Evolutionary conservation across 2,329 filamentous ascomycete genomes (phyloP), one percentile per base, ranked within the genome.

Genomic region (Fusarium nelsonii): DNA sequence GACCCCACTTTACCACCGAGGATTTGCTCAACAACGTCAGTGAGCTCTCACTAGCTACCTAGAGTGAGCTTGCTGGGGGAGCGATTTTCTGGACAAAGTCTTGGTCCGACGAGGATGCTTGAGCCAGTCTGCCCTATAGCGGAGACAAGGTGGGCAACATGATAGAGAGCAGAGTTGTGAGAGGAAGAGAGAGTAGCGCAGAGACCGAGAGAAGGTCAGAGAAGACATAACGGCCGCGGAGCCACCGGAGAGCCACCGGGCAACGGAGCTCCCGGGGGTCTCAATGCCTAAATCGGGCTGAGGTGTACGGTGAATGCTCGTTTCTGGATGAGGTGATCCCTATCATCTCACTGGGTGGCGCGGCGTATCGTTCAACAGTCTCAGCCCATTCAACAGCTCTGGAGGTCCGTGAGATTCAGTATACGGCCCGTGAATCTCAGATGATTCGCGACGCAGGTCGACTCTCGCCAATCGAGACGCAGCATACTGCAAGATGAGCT

Each of bases 1-100:
- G 52, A 63, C 58, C 58, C 72, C 72, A 74, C 72, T 73, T 72
- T 74, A 74, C 46, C 72, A 74, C 72, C 72, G 72, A 74, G 58
- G 51, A 52, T 43, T 28, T 52, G 37, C 58, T 71, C 68, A 72
- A 65, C 65, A 69, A 73, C 59, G 68, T 62, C 68, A 68, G 63
- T 56, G 33, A 68, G 69, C 70, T 73, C 57, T 54, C 62, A 30
- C 69, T 72, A 74, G 72, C 71, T 56, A 68, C 45, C 71, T 74
- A 60, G 33, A 71, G 68, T 73, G 71, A 74, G 71, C 55, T 61
- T 69, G 65, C 61, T 69, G 32, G 65, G 46, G 54, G 52, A 54
- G 68, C 61, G 52, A 60, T 65, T 62, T 64, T 60, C 51, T 55
- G 41, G 50, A 69, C 63, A 58, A 59, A 66, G 60, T 66, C 68